Evolutionary conservation across 495 filamentous ascomycete genomes (phyloP), one percentile per base, ranked within the genome.

Genomic region (Annulohypoxylon maeteangense): DNA sequence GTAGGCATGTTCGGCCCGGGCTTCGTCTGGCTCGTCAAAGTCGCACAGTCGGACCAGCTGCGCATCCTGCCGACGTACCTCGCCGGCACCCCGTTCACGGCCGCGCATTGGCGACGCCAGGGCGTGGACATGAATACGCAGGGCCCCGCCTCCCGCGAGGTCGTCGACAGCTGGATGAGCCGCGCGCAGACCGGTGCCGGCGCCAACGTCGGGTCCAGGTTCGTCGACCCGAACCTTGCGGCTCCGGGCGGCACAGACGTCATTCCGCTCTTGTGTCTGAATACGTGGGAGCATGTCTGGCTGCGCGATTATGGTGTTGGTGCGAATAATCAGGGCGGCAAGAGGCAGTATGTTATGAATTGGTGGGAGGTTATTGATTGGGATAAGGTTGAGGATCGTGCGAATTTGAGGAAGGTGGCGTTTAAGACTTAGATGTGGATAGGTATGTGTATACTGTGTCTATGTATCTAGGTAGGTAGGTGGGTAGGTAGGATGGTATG

Each of bases 271-370:
- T 81, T 98, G 63, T 97, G 94, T 74, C 85, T 98, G 48, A 98
- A 95, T 79, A 97, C 93, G 25, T 99, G 95, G 95, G 90, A 98
- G 83, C 95, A 99, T 80, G 91, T 90, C 1, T 99, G 92, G 89
- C 80, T 98, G 78, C 85, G 85, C 65, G 93, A 98, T 77, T 97
- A 90, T 75, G 93, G 93, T 25, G 83, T 97, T 16, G 78, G 75
- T 2, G 71, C 63, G 0, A 63, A 62, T 38, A 67, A 70, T 2
- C 27, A 53, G 18, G 82, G 80, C 38, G 93, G 92, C 11, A 98
- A 97, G 89, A 84, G 84, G 51, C 78, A 82, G 62, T 99, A 87
- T 80, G 83, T 94, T 55, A 85, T 91, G 82, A 80, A 77, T 47
- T 97, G 95, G 94, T 99, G 95, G 95, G 79, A 93, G 32, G 80